Evolutionary conservation across 495 filamentous ascomycete genomes (phyloP).

Genomic region (Alectoria sarmentosa): DNA sequence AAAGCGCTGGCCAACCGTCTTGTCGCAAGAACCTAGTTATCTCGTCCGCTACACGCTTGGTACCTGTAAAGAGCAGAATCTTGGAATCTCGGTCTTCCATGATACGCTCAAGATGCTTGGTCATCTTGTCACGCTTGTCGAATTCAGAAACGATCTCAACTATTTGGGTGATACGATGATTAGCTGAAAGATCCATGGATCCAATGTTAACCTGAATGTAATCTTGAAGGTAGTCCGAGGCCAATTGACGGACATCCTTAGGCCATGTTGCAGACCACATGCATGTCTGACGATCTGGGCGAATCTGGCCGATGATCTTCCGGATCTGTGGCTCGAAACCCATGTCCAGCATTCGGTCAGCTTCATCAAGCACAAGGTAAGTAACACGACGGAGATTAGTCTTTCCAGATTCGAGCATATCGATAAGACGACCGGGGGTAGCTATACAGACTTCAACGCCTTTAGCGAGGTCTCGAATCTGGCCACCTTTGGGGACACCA

Average conservation of each 20-base stretch:
- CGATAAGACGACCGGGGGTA: slow-evolving; percentile 93
- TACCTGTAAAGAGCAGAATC: slow-evolving; percentile 91
- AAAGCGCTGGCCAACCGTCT: slow-evolving; percentile 97
- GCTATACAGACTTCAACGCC: slow-evolving; percentile 91
- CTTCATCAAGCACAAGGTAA: slow-evolving; percentile 84
- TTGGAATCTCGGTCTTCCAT: slow-evolving; percentile 96
- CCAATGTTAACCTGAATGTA: slow-evolving; percentile 99
- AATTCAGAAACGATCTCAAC: slow-evolving; percentile 93
- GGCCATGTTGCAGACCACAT: slow-evolving; percentile 99
- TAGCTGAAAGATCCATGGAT: slow-evolving; percentile 92
- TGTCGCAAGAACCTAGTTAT: slow-evolving; percentile 98
- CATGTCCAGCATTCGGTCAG: slow-evolving; percentile 89
- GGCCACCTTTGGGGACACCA: slow-evolving; percentile 93
- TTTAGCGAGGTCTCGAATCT: slow-evolving; percentile 86
- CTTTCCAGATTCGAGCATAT: slow-evolving; percentile 96
- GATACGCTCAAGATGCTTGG: slow-evolving; percentile 95
- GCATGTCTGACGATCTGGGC: slow-evolving; percentile 96
- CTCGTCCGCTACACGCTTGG: slow-evolving; percentile 96
- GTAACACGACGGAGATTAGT: slow-evolving; percentile 98
- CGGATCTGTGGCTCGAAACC: slow-evolving; percentile 85
- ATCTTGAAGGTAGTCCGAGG: slow-evolving; percentile 89
- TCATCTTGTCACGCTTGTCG: slow-evolving; percentile 96
- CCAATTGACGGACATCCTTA: slow-evolving; percentile 94
- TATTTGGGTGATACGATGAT: slow-evolving; percentile 96
- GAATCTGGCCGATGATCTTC: slow-evolving; percentile 96